A percentile compares a stretch with the other conserved stretches of the same genome.
phyloP scores from a whole-genome alignment of 768 basidiomycete genomes.

The Mrakia blollopis region DNA sequence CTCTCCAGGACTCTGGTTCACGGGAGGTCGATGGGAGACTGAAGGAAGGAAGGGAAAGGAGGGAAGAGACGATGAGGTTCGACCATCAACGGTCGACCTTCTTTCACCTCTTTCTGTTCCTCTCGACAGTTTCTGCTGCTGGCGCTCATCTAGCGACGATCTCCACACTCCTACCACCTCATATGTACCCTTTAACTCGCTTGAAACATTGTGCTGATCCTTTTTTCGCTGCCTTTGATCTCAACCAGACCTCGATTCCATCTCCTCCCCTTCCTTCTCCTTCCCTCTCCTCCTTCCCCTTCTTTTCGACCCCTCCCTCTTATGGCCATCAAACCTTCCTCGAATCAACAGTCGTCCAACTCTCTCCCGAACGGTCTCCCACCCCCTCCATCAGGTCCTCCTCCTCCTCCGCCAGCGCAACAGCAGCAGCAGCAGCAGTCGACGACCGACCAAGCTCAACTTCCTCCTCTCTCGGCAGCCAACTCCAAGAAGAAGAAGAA shows the following conservation, averaged over 20 bases:
- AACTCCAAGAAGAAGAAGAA: conserved; percentile 26
- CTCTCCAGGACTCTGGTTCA: too few species aligned
- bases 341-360: conserved; percentile 4
- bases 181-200: background rate
- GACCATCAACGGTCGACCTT: background rate
- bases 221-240: background rate
- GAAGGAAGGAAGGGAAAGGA: background rate
- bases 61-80: conserved; percentile 11
- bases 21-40: too few species aligned
- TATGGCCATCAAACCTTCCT: conserved; percentile 10
- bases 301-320: conserved; percentile 1
- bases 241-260: conserved; percentile 16
- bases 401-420: conserved; percentile 2
- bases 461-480: conserved; percentile 5
- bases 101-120: background rate
- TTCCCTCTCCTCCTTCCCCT: background rate
- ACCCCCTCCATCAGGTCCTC: conserved; percentile 3
- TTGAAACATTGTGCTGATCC: background rate
- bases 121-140: background rate
- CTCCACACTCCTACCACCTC: background rate
- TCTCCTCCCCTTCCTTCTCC: conserved; percentile 4
- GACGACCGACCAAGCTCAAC: conserved; percentile 27
- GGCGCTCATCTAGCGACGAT: background rate
- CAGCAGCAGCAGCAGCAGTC: conserved; percentile 12
- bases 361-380: conserved; percentile 4